A percentile compares a stretch with the other conserved stretches of the same genome.
phyloP scores from a whole-genome alignment of 129 eudicot species.

The Escallonia herrerae region DNA sequence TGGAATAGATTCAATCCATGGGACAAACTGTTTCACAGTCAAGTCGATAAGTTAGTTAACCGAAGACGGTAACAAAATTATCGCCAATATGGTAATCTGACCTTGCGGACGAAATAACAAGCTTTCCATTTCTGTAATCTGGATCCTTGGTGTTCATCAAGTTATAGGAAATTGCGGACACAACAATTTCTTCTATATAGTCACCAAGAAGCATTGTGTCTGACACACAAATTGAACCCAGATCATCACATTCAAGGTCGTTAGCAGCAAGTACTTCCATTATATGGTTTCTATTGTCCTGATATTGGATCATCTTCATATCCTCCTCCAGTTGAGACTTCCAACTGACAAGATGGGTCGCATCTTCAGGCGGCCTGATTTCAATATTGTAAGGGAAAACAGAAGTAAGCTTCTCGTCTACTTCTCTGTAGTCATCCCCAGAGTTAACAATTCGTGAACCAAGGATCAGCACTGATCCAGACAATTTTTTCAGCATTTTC shows the following conservation, averaged over 20 bases:
- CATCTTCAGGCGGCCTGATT: slow-evolving; percentile 81
- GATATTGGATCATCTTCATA: slow-evolving; percentile 80
- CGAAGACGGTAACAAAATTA: not conserved
- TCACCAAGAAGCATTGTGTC: slow-evolving; percentile 67
- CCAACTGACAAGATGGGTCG: slow-evolving; percentile 78
- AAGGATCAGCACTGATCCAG: slow-evolving; percentile 71
- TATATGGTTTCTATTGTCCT: slow-evolving; percentile 84
- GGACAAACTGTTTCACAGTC: slow-evolving; percentile 58
- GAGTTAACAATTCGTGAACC: slow-evolving; percentile 65
- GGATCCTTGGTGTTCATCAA: slow-evolving; percentile 65
- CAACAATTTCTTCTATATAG: slow-evolving; percentile 84
- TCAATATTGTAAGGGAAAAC: slow-evolving; percentile 80
- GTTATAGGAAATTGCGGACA: slow-evolving; percentile 89
- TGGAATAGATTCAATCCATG: slow-evolving; percentile 87
- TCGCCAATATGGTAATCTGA: slow-evolving; percentile 9
- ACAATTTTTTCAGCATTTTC: slow-evolving; percentile 65
- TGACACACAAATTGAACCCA: slow-evolving; percentile 63
- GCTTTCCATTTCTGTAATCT: slow-evolving; percentile 81
- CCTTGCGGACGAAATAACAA: slow-evolving; percentile 79
- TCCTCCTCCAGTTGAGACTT: slow-evolving; percentile 85
- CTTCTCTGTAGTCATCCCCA: slow-evolving; percentile 40
- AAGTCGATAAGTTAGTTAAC: slow-evolving; percentile 19
- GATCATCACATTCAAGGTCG: slow-evolving; percentile 89
- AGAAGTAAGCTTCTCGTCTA: slow-evolving; percentile 66
- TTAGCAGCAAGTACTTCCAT: slow-evolving; percentile 84